Conservation (phyloP, 129 eudicot genomes). For the Chrysanthemum seticuspe region DNA sequence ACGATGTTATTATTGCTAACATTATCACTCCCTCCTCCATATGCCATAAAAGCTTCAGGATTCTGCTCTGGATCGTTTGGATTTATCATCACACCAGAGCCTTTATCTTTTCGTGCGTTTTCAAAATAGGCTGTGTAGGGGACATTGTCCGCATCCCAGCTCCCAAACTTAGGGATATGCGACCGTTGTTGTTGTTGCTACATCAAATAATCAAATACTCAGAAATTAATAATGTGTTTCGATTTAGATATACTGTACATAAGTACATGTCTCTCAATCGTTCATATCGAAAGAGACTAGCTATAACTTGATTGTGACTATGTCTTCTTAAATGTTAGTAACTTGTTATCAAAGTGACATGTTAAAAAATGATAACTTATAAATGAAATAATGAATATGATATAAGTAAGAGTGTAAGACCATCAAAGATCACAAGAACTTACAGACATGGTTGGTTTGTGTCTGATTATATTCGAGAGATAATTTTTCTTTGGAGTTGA, state of each 20-base stretch:
- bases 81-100: slow-evolving; percentile 45
- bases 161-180: slow-evolving; percentile 75
- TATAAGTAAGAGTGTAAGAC: not conserved
- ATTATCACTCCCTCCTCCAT: slow-evolving; percentile 22
- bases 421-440: slow-evolving; percentile 19
- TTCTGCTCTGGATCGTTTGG: slow-evolving; percentile 79
- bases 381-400: not conserved
- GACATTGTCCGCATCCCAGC: slow-evolving; percentile 78
- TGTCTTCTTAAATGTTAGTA: too few relatives aligned
- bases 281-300: not conserved
- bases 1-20: slow-evolving; percentile 2
- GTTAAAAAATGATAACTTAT: not conserved
- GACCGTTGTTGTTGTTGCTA: slow-evolving; percentile 55
- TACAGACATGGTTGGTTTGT: slow-evolving; percentile 53
- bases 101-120: slow-evolving; percentile 60
- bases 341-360: not conserved
- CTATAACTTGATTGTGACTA: too few relatives aligned
- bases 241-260: not conserved
- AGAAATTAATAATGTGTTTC: not conserved
- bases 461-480: slow-evolving; percentile 29
- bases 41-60: slow-evolving; percentile 63
- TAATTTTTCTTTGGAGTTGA: slow-evolving; percentile 1
- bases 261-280: not conserved
- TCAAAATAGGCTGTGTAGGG: slow-evolving; percentile 77
- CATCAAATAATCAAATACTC: slow-evolving; percentile 15